Base-by-base conservation (phyloP, 2,329 filamentous ascomycete genomes). In the Cucurbitaria berberidis region DNA sequence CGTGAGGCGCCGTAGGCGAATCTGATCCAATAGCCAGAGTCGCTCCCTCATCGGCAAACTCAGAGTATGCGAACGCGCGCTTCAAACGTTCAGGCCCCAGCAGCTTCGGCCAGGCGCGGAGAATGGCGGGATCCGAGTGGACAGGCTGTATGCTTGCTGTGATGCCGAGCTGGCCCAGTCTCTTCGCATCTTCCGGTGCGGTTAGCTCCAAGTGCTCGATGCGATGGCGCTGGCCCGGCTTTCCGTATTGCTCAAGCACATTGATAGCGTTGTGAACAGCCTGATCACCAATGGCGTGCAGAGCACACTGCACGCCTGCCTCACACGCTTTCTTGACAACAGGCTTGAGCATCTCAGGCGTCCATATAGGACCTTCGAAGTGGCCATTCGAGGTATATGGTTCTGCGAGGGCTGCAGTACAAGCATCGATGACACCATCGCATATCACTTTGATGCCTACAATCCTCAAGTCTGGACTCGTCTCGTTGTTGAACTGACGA, bases 91-190 rank as follows among this genome's bases (percentile, higher is more conserved):
- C 73, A 1, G 70, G 63, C 1, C 84, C 85, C 3, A 89, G 72
- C 15, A 88, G 77, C 7, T 76, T 73, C 0, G 84, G 84, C 84
- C 86, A 89, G 0, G 84, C 85, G 24, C 80, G 76, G 3, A 88
- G 73, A 49, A 87, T 85, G 0, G 84, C 83, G 0, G 86, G 86
- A 68, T 96, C 92, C 62, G 92, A 90, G 74, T 92, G 96, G 77
- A 96, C 96, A 19, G 92, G 95, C 78, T 96, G 91, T 60, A 96
- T 96, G 51, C 90, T 90, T 54, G 96, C 93, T 50, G 91, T 96
- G 71, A 89, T 86, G 43, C 85, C 84, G 3, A 86, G 73, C 21
- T 74, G 64, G 5, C 84, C 86, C 0, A 89, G 78, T 1, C 85
- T 76, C 2, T 65, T 74, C 0, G 84, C 86, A 60, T 88, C 86